A percentile compares a stretch with the other conserved stretches of the same genome.
phyloP scores from a whole-genome alignment of 495 filamentous ascomycete genomes.

The Trichoderma parareesei region DNA sequence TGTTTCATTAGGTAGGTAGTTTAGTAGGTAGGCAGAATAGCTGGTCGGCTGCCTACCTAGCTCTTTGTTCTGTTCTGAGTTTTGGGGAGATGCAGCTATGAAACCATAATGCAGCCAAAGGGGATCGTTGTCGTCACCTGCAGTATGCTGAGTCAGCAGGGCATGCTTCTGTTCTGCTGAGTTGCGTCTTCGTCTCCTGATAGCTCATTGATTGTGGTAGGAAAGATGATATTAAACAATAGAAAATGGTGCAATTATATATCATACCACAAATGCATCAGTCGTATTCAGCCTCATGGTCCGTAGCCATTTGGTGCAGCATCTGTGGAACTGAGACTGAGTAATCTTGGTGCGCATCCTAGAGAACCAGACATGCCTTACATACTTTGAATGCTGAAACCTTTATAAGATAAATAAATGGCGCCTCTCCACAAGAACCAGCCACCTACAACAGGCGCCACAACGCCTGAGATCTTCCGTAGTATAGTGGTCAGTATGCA shows the following conservation, averaged over 20 bases:
- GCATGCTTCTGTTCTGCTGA: too few relatives aligned
- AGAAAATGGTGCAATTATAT: too few relatives aligned
- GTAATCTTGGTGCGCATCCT: too few relatives aligned
- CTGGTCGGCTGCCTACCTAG: not conserved
- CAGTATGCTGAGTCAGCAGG: not conserved
- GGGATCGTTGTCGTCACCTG: not conserved
- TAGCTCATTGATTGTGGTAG: too few relatives aligned
- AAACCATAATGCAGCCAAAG: not conserved
- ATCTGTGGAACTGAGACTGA: too few relatives aligned
- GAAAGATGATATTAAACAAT: too few relatives aligned
- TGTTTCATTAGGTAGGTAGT: not conserved
- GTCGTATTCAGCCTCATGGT: too few relatives aligned
- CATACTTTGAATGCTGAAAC: too few relatives aligned
- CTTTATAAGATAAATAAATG: not conserved
- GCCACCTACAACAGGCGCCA: not conserved
- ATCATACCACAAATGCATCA: too few relatives aligned
- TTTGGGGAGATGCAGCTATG: not conserved
- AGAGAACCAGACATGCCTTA: too few relatives aligned
- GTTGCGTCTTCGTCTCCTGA: too few relatives aligned
- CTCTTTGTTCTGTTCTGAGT: not conserved
- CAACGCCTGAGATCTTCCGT: conserved; percentile 11
- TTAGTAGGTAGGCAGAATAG: not conserved
- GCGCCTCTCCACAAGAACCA: not conserved
- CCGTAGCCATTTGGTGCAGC: too few relatives aligned
- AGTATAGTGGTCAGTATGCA: conserved; percentile 15